These are phyloP conservation scores for Brassica incana DNA, from an alignment of 345 rosid species.

Conservation along the genomic window DNA sequence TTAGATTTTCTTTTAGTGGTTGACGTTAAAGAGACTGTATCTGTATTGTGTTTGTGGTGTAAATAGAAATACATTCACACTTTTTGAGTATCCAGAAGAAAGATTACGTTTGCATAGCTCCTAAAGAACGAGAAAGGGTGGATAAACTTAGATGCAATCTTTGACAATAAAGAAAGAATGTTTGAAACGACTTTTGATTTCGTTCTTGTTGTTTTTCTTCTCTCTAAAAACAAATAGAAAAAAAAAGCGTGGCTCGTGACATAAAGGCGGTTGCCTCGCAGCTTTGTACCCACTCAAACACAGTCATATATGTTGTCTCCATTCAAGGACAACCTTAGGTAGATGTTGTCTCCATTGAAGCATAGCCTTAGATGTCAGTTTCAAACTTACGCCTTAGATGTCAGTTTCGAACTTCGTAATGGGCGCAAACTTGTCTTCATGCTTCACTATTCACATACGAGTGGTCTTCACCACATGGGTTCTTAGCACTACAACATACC, in stretches of 20 bases:
- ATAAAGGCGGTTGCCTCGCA: slow-evolving; percentile 21
- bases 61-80: not conserved
- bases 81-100: not conserved
- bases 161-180: not conserved
- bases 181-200: not conserved
- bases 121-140: not conserved
- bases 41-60: not conserved
- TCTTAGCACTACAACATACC: not conserved
- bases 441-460: not conserved
- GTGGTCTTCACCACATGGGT: slow-evolving; percentile 15
- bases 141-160: not conserved
- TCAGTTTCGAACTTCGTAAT: not conserved
- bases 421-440: not conserved
- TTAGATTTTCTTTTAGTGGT: slow-evolving; percentile 6
- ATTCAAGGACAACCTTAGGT: not conserved
- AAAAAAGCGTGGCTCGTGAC: not conserved
- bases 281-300: not conserved
- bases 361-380: slow-evolving; percentile 3
- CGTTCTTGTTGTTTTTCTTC: not conserved
- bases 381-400: not conserved
- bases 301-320: not conserved
- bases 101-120: not conserved
- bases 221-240: not conserved
- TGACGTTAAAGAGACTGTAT: not conserved
- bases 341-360: not conserved